phyloP scores from a whole-genome alignment of 768 basidiomycete genomes.

The Tricholoma matsutake region DNA sequence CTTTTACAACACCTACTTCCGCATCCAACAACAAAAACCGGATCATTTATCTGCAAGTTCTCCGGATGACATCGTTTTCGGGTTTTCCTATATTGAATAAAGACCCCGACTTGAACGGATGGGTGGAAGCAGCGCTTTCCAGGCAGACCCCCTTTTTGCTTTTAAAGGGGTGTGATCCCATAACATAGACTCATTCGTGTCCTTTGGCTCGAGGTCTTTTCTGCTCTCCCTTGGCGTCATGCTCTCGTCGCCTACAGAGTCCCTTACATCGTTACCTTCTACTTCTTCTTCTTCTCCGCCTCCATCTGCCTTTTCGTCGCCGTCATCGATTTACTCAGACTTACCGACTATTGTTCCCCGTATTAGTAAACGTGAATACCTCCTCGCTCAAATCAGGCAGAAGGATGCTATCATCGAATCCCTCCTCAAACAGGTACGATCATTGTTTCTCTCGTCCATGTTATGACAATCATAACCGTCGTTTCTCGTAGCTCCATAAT shows the following conservation, averaged over 20 bases:
- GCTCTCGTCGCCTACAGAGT: conserved; percentile 20
- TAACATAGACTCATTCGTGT: not conserved
- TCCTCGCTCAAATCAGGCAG: conserved; percentile 82
- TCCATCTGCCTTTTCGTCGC: conserved; percentile 25
- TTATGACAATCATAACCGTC: not conserved
- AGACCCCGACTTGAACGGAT: conserved; percentile 8
- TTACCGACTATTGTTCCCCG: conserved; percentile 35
- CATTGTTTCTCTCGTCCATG: not conserved
- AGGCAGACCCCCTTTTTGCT: conserved; percentile 5
- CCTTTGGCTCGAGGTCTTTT: not conserved
- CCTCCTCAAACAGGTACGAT: conserved; percentile 69
- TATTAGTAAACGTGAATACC: conserved; percentile 79
- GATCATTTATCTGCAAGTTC: conserved; percentile 13
- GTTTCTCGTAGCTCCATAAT: conserved; percentile 60
- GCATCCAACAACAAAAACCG: not conserved
- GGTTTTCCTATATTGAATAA: conserved; percentile 11
- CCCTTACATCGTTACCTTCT: conserved; percentile 17
- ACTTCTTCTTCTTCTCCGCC: conserved; percentile 20
- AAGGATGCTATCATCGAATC: conserved; percentile 87
- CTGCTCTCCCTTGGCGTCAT: not conserved
- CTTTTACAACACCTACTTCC: conserved; percentile 7
- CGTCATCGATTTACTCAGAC: conserved; percentile 33
- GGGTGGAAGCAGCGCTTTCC: conserved; percentile 5
- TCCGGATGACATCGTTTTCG: conserved; percentile 7
- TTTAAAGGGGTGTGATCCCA: conserved; percentile 4